Evolutionary conservation across 1,139 yeast genomes (phyloP).

Genomic region (Debaryomyces sp.): DNA sequence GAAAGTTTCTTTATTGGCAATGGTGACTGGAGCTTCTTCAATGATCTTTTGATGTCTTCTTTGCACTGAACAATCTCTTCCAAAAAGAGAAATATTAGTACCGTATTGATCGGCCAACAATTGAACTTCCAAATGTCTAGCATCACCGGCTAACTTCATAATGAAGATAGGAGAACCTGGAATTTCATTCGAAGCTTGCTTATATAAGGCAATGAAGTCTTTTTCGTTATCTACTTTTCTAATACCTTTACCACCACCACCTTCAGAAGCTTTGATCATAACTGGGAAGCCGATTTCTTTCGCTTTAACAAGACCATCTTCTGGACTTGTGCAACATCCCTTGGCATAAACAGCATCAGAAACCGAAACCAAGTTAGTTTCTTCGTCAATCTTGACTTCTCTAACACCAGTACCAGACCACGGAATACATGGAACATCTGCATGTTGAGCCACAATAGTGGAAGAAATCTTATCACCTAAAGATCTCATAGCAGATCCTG

Average conservation of each 20-base stretch:
- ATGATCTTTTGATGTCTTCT: constrained; percentile 97
- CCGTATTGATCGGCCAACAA: constrained; percentile 95
- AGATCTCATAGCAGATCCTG: constrained; percentile 99
- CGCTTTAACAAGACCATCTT: constrained; percentile 86
- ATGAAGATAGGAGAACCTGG: constrained; percentile 96
- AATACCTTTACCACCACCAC: constrained; percentile 99
- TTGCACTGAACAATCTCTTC: constrained; percentile 97
- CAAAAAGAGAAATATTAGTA: constrained; percentile 88
- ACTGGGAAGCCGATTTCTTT: constrained; percentile 90
- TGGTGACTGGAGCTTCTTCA: constrained; percentile 96
- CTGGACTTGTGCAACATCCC: constrained; percentile 87
- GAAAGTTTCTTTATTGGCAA: constrained; percentile 87
- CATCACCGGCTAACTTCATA: constrained; percentile 93
- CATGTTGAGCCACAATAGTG: constrained; percentile 98
- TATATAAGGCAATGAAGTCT: constrained; percentile 68
- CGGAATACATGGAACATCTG: constrained; percentile 96
- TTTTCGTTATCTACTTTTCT: constrained; percentile 84
- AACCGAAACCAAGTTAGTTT: constrained; percentile 84
- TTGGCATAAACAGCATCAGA: constrained; percentile 76
- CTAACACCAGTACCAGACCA: constrained; percentile 99
- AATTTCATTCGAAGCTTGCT: constrained; percentile 91
- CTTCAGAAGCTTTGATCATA: constrained; percentile 96
- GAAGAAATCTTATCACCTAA: constrained; percentile 97
- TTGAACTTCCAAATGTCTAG: constrained; percentile 95
- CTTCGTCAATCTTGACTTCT: constrained; percentile 66